Conservation (phyloP, 2,329 filamentous ascomycete species). For the Dactylellina haptotyla region DNA sequence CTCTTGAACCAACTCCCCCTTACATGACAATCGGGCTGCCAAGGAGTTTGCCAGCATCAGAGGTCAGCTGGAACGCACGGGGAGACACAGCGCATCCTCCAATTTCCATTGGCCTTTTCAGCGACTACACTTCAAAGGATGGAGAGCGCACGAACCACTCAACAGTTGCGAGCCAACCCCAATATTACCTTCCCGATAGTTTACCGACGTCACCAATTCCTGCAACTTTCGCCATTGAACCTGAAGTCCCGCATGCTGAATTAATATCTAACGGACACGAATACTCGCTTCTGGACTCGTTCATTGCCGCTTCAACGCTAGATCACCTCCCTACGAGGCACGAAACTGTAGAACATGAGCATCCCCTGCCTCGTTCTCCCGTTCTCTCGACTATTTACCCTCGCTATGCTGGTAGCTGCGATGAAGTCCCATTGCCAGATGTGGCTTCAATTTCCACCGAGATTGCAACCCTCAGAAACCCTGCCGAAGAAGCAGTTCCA, state of each 20-base stretch:
- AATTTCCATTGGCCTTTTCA: not conserved
- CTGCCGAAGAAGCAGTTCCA: not conserved
- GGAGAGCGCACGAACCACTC: not conserved
- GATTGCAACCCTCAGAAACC: not conserved
- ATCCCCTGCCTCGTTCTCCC: slow-evolving; percentile 18
- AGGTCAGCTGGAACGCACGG: not conserved
- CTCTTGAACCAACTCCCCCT: not conserved
- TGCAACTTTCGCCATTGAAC: not conserved
- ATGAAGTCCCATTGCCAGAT: slow-evolving; percentile 17
- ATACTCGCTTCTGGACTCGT: not conserved
- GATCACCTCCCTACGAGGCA: not conserved
- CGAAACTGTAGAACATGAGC: not conserved
- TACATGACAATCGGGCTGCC: not conserved
- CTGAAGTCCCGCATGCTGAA: not conserved
- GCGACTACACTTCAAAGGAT: not conserved
- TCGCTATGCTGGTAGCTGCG: not conserved
- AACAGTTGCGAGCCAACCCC: not conserved
- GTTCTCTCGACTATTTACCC: not conserved
- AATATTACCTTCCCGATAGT: slow-evolving; percentile 11
- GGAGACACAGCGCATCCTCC: not conserved
- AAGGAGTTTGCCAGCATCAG: slow-evolving; percentile 2
- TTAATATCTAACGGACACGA: not conserved
- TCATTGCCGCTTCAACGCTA: not conserved
- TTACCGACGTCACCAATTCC: slow-evolving; percentile 11
- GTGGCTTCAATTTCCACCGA: not conserved